phyloP scores from a whole-genome alignment of 148 eudicot genomes.

The Pouteria glomerata region DNA sequence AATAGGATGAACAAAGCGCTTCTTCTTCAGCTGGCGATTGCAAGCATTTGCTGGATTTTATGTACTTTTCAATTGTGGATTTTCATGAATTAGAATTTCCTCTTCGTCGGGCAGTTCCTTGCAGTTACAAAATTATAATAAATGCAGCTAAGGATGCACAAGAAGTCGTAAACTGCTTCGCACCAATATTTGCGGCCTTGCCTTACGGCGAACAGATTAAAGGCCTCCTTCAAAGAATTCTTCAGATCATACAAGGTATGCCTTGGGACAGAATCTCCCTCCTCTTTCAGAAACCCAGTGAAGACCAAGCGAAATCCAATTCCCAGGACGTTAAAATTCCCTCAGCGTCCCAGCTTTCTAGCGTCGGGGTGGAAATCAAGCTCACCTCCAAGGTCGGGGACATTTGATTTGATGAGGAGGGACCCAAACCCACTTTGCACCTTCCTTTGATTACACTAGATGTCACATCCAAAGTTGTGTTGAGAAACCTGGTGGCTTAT shows the following conservation, averaged over 20 bases:
- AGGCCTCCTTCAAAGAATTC: background rate
- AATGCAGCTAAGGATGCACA: background rate
- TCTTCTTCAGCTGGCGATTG: too few species aligned
- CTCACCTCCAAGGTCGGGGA: background rate
- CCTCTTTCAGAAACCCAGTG: too few species aligned
- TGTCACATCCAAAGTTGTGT: background rate
- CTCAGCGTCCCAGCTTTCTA: conserved; percentile 18
- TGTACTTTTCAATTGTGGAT: background rate
- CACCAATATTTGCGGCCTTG: background rate
- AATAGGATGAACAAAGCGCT: background rate
- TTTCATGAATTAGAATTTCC: too few species aligned
- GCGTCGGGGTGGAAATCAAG: background rate
- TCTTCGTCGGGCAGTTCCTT: too few species aligned
- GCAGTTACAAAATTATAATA: too few species aligned
- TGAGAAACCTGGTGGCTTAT: conserved; percentile 22
- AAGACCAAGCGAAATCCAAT: background rate
- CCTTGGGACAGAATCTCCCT: background rate
- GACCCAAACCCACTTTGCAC: too few species aligned
- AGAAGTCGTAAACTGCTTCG: background rate
- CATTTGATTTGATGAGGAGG: background rate
- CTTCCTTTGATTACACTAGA: conserved; percentile 19
- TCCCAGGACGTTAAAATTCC: conserved; percentile 22
- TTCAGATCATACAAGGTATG: background rate
- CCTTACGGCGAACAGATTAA: background rate
- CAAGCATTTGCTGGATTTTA: background rate